Evolutionary conservation across 169 alveolate species (phyloP).

Genomic region (Plasmodium sp.): DNA sequence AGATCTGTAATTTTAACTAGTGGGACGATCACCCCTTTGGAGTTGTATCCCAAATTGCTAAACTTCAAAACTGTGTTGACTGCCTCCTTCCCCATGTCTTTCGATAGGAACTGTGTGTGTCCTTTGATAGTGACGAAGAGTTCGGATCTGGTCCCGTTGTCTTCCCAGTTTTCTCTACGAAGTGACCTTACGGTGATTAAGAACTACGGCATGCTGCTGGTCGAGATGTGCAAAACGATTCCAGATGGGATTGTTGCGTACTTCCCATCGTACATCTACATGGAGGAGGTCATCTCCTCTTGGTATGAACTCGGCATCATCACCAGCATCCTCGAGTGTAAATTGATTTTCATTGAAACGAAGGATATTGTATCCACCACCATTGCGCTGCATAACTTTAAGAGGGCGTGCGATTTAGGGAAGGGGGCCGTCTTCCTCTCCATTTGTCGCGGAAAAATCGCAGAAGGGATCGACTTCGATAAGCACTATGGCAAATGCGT

Average conservation of each 20-base stretch:
- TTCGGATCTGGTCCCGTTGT: conserved; percentile 90
- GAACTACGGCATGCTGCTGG: conserved; percentile 93
- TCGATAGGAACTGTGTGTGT: conserved; percentile 95
- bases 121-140: conserved; percentile 97
- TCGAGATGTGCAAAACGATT: conserved; percentile 91
- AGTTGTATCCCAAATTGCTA: conserved; percentile 94
- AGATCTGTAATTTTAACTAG: conserved; percentile 96
- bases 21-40: conserved; percentile 98
- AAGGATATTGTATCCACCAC: conserved; percentile 97
- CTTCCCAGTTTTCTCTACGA: conserved; percentile 94
- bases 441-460: conserved; percentile 98
- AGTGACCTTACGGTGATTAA: conserved; percentile 92
- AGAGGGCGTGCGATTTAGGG: conserved; percentile 98
- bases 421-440: conserved; percentile 98
- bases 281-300: conserved; percentile 91
- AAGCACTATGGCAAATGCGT: conserved; percentile 99
- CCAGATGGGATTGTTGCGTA: conserved; percentile 98
- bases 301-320: conserved; percentile 97
- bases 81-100: conserved; percentile 94
- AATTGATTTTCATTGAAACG: conserved; percentile 96
- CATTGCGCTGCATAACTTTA: conserved; percentile 90
- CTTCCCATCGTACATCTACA: conserved; percentile 95
- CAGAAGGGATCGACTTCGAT: conserved; percentile 99
- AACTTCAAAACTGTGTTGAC: conserved; percentile 95
- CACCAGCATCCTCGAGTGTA: conserved; percentile 93